Evolutionary conservation across 768 basidiomycete genomes (phyloP).

Genomic region (Tephrocybe sp.): DNA sequence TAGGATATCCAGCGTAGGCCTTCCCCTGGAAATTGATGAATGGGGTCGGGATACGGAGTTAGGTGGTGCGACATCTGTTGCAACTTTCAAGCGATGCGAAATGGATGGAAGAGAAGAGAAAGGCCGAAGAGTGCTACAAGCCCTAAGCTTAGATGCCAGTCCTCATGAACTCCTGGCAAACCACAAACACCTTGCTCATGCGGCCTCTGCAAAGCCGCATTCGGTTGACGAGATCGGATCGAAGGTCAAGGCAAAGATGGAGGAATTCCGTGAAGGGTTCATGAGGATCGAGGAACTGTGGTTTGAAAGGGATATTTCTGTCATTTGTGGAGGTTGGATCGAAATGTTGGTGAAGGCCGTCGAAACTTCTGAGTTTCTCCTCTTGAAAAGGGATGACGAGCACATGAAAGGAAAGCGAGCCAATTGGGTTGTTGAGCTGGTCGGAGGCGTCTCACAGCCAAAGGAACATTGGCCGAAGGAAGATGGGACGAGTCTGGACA

Average conservation of each 20-base stretch:
- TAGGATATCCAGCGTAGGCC: constrained; percentile 57
- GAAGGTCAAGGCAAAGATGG: constrained; percentile 51
- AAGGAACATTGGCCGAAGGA: constrained; percentile 28
- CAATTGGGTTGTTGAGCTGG: constrained; percentile 45
- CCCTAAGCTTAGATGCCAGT: constrained; percentile 19
- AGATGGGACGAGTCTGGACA: constrained; percentile 34
- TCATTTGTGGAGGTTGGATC: constrained; percentile 60
- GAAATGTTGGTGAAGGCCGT: constrained; percentile 49
- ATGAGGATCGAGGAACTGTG: constrained; percentile 50
- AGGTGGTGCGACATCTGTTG: constrained; percentile 68
- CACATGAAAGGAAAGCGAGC: constrained; percentile 28
- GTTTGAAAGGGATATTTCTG: constrained; percentile 45
- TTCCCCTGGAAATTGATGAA: constrained; percentile 55
- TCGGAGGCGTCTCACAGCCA: constrained; percentile 32
- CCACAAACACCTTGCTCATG: constrained; percentile 52
- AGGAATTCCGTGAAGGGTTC: constrained; percentile 45
- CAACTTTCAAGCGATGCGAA: constrained; percentile 53
- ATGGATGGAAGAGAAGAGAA: constrained; percentile 35
- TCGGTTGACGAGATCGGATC: constrained; percentile 46
- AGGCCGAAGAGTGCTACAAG: constrained; percentile 29
- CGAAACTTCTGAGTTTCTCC: constrained; percentile 38
- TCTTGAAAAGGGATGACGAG: constrained; percentile 35
- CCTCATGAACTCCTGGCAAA: constrained; percentile 47
- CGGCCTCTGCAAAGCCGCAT: constrained; percentile 39
- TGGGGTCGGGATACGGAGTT: constrained; percentile 69